Evolutionary conservation across 2,329 filamentous ascomycete species (phyloP).

Genomic region (Cordyceps tenuipes): DNA sequence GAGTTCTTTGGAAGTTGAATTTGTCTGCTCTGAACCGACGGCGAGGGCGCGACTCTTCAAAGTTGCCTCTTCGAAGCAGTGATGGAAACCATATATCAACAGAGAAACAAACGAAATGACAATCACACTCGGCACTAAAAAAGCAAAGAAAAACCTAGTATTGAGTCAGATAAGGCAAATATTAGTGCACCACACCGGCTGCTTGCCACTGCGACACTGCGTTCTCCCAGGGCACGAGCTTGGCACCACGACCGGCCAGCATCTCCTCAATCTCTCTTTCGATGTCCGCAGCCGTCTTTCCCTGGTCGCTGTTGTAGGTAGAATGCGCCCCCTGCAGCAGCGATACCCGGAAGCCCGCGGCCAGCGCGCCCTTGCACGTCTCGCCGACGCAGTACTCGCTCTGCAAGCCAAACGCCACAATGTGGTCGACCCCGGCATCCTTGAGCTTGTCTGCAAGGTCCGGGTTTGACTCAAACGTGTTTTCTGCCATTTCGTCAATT

Average conservation of each 20-base stretch:
- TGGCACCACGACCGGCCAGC: conserved; percentile 17
- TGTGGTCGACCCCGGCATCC: conserved; percentile 16
- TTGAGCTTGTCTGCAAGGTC: conserved; percentile 20
- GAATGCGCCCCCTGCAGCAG: conserved; percentile 24
- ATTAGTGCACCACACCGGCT: conserved; percentile 4
- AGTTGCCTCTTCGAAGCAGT: not conserved
- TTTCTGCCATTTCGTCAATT: conserved; percentile 12
- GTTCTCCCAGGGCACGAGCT: conserved; percentile 18
- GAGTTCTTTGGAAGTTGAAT: not conserved
- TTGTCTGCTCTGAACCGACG: not conserved
- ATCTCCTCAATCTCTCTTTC: conserved; percentile 23
- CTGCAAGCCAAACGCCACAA: conserved; percentile 24
- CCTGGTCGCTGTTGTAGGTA: conserved; percentile 20
- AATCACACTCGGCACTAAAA: not conserved
- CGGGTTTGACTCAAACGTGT: conserved; percentile 24
- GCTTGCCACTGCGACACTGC: conserved; percentile 9
- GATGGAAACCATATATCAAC: not conserved
- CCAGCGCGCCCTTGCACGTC: conserved; percentile 21
- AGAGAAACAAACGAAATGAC: not conserved
- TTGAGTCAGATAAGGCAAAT: not conserved
- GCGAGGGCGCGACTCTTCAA: not conserved
- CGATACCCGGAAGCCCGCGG: conserved; percentile 21
- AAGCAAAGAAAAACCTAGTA: not conserved
- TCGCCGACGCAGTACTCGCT: conserved; percentile 24
- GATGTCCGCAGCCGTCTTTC: conserved; percentile 19